phyloP scores from a whole-genome alignment of 108 stramenopile species.

The Skeletonema tropicum region DNA sequence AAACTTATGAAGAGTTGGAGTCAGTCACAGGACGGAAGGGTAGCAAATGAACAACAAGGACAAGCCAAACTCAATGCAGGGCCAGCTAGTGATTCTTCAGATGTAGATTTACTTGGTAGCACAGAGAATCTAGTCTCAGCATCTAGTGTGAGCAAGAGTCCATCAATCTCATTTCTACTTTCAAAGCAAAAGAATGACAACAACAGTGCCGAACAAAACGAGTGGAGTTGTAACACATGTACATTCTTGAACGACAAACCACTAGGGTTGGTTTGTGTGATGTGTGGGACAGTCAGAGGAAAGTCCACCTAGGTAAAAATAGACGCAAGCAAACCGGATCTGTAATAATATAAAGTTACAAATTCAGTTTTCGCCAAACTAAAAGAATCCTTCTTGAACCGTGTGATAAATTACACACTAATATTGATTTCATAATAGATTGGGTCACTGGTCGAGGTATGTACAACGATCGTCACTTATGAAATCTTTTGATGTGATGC shows the following conservation, averaged over 20 bases:
- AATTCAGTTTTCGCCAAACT: too few relatives aligned
- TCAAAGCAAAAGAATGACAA: neutral
- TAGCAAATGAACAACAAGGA: neutral
- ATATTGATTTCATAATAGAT: too few relatives aligned
- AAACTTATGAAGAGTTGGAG: slow-evolving; percentile 33
- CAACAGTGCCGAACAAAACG: neutral
- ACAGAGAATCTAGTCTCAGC: neutral
- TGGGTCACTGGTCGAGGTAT: too few relatives aligned
- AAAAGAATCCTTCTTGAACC: too few relatives aligned
- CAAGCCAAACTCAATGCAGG: neutral
- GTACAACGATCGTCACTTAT: too few relatives aligned
- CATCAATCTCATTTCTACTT: slow-evolving; percentile 8
- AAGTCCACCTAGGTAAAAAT: neutral
- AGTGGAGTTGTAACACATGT: slow-evolving; percentile 57
- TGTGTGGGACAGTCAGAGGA: slow-evolving; percentile 47
- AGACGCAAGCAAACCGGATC: too few relatives aligned
- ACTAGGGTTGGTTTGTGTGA: slow-evolving; percentile 41
- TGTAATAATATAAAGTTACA: too few relatives aligned
- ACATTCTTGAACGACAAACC: slow-evolving; percentile 63
- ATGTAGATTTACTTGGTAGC: neutral
- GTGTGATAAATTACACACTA: too few relatives aligned
- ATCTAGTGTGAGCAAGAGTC: neutral
- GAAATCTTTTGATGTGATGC: too few relatives aligned
- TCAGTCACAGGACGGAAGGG: slow-evolving; percentile 14
- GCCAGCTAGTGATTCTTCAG: neutral